phyloP scores from a whole-genome alignment of 169 alveolate species.

The Eimeria tenella region DNA sequence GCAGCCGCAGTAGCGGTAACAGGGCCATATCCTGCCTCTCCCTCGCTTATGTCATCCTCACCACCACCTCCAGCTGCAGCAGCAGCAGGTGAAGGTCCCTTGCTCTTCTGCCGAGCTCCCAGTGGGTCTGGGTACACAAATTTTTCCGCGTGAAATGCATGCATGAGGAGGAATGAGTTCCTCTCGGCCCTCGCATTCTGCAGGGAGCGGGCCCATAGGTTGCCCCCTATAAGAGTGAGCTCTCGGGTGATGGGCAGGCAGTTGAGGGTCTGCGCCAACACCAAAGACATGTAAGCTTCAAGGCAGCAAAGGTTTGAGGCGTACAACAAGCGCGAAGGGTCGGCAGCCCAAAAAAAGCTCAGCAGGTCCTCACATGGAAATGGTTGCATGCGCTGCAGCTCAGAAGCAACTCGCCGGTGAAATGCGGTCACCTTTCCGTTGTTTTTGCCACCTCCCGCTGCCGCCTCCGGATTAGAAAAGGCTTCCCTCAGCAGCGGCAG shows the following conservation, averaged over 20 bases:
- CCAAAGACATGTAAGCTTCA: constrained; percentile 50
- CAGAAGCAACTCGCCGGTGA: not conserved
- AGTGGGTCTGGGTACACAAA: constrained; percentile 70
- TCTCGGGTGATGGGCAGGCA: constrained; percentile 97
- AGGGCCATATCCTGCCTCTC: not conserved
- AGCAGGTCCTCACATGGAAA: constrained; percentile 47
- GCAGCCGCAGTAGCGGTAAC: not conserved
- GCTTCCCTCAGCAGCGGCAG: constrained; percentile 75
- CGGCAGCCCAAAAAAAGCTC: constrained; percentile 10
- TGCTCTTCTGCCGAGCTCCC: not conserved
- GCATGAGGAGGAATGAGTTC: constrained; percentile 96
- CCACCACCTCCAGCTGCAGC: not conserved
- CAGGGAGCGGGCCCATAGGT: constrained; percentile 94
- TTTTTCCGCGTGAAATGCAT: constrained; percentile 91
- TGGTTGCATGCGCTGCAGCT: constrained; percentile 7
- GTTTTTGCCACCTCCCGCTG: not conserved
- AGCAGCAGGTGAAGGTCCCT: not conserved
- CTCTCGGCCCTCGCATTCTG: constrained; percentile 95
- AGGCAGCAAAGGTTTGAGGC: constrained; percentile 30
- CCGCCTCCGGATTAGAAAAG: not conserved
- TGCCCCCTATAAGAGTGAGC: constrained; percentile 97
- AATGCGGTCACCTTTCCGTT: not conserved
- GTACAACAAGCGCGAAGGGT: constrained; percentile 38
- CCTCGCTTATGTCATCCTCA: not conserved
- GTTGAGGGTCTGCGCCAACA: constrained; percentile 80